These are phyloP conservation scores for Raddia guianensis DNA, from an alignment of 176 grass and related monocot species.

Conservation along the genomic window DNA sequence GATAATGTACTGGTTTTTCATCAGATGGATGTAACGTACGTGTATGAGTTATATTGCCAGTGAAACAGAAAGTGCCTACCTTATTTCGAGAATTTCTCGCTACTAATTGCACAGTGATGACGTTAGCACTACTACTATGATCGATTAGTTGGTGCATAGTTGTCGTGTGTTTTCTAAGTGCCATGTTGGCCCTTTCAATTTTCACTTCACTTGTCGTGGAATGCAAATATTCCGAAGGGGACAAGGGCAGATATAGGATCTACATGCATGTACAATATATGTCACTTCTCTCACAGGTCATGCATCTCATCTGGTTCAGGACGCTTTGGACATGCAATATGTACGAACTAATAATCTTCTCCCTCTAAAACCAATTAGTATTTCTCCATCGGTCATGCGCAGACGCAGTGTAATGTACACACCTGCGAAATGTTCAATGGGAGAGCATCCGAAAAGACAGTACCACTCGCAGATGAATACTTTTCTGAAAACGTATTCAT, in stretches of 20 bases:
- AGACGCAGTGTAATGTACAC: neutral
- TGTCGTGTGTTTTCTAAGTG: neutral
- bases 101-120: constrained; percentile 27
- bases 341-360: neutral
- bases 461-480: neutral
- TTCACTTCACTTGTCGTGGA: neutral
- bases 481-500: constrained; percentile 2
- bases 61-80: too few species aligned
- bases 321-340: neutral
- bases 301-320: neutral
- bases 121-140: neutral
- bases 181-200: neutral
- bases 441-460: constrained; percentile 20
- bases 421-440: neutral
- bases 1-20: neutral
- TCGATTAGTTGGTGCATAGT: neutral
- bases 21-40: too few species aligned
- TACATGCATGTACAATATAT: too few species aligned
- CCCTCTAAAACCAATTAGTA: neutral
- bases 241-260: neutral
- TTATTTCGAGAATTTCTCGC: neutral
- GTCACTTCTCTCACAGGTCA: neutral
- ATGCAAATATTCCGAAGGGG: neutral
- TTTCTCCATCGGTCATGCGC: neutral
- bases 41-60: too few species aligned